Evolutionary conservation across 805 yeast species (phyloP).

Genomic region (Metschnikowia lochheadii): DNA sequence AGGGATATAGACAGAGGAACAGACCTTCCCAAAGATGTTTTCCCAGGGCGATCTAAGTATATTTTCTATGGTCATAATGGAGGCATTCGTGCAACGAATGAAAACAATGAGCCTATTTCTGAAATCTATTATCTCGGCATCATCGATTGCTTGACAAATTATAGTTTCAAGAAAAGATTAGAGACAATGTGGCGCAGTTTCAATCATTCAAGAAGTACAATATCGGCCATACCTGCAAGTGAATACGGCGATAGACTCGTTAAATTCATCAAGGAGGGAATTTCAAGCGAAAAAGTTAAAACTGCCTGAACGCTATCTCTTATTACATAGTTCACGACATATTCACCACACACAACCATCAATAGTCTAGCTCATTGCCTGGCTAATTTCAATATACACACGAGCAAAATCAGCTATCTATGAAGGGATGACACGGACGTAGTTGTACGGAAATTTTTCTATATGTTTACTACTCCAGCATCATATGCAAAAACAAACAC

Average conservation of each 20-base stretch:
- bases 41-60: constrained; percentile 47
- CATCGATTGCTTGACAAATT: constrained; percentile 87
- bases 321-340: background rate
- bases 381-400: background rate
- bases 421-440: no score
- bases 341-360: background rate
- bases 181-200: constrained; percentile 85
- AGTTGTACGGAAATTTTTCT: no score
- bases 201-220: constrained; percentile 59
- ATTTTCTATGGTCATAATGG: constrained; percentile 77
- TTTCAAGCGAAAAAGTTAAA: constrained; percentile 11
- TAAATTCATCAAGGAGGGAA: constrained; percentile 52
- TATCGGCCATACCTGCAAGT: constrained; percentile 85
- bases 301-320: background rate
- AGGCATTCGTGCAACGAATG: constrained; percentile 74
- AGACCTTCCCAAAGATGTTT: constrained; percentile 43
- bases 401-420: background rate
- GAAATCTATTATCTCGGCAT: constrained; percentile 87
- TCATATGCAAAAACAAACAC: background rate
- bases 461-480: no score
- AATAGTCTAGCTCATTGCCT: background rate
- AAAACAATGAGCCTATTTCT: constrained; percentile 52
- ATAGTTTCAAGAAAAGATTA: constrained; percentile 64
- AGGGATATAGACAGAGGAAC: constrained; percentile 35
- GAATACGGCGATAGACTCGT: constrained; percentile 90